Conservation (phyloP, 768 basidiomycete species). For the Zangia roseola region DNA sequence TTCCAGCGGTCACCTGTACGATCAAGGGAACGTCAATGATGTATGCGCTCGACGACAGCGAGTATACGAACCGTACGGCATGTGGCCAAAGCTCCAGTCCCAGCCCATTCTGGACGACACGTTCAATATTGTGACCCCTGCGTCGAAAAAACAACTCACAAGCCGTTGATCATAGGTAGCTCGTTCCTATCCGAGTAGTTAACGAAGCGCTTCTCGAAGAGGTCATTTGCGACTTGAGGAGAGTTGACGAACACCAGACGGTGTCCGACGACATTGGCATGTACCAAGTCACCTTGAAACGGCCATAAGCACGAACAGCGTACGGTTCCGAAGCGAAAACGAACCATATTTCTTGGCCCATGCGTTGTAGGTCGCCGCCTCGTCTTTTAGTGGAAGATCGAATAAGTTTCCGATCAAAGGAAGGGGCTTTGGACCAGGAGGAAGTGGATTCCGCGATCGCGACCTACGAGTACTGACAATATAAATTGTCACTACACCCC, state of each 20-base stretch:
- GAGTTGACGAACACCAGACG: slow-evolving; percentile 49
- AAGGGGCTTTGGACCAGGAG: slow-evolving; percentile 54
- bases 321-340: not conserved
- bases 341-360: slow-evolving; percentile 41
- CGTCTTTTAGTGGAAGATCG: slow-evolving; percentile 41
- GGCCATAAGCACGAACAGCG: not conserved
- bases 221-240: slow-evolving; percentile 44
- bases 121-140: not conserved
- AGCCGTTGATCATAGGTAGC: slow-evolving; percentile 49
- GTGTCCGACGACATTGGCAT: slow-evolving; percentile 49
- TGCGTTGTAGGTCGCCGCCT: slow-evolving; percentile 41
- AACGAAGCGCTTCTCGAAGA: slow-evolving; percentile 54
- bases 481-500: slow-evolving; percentile 17
- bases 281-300: slow-evolving; percentile 48
- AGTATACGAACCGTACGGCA: slow-evolving; percentile 43
- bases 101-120: slow-evolving; percentile 40
- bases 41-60: not conserved
- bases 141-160: slow-evolving; percentile 33
- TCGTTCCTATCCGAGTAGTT: slow-evolving; percentile 56
- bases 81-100: slow-evolving; percentile 56
- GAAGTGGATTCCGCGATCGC: slow-evolving; percentile 35
- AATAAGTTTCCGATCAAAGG: slow-evolving; percentile 55
- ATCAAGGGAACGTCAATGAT: not conserved
- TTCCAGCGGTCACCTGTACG: slow-evolving; percentile 50
- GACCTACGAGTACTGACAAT: slow-evolving; percentile 13